These are phyloP conservation scores for Phenoliferia sp. DNA, from an alignment of 1,284 basidiomycete species.

Conservation along the genomic window DNA sequence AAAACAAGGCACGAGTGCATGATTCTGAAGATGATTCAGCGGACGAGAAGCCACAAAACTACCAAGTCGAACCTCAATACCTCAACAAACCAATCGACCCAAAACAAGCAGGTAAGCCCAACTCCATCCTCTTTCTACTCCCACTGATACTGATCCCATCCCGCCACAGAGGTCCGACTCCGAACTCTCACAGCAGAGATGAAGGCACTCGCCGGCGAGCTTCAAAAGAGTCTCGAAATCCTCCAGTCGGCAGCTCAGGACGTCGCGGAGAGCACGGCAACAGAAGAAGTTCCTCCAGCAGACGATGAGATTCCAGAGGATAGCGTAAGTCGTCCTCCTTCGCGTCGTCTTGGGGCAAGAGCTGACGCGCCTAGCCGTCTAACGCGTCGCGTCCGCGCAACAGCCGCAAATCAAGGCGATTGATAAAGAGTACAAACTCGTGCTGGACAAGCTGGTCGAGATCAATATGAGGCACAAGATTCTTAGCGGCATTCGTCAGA, in stretches of 20 bases:
- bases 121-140: too few species aligned
- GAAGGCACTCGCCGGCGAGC: not conserved
- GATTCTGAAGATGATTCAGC: not conserved
- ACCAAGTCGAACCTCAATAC: slow-evolving; percentile 7
- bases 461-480: slow-evolving; percentile 1
- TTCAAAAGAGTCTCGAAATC: not conserved
- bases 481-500: slow-evolving; percentile 12
- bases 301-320: slow-evolving; percentile 11
- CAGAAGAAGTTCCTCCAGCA: slow-evolving; percentile 12
- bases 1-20: not conserved
- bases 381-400: not conserved
- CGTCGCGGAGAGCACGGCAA: slow-evolving; percentile 10
- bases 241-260: slow-evolving; percentile 12
- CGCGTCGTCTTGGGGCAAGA: not conserved
- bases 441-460: slow-evolving; percentile 13
- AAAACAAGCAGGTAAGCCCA: too few species aligned
- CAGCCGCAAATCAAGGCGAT: slow-evolving; percentile 10
- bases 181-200: slow-evolving; percentile 2
- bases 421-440: slow-evolving; percentile 12
- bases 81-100: slow-evolving; percentile 25
- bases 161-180: slow-evolving; percentile 8
- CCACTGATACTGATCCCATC: too few species aligned
- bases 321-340: slow-evolving; percentile 12
- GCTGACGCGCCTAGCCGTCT: not conserved
- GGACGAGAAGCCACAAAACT: not conserved